Base-by-base conservation (phyloP, 2,329 filamentous ascomycete species). In the Trichoderma cornu-damae region DNA sequence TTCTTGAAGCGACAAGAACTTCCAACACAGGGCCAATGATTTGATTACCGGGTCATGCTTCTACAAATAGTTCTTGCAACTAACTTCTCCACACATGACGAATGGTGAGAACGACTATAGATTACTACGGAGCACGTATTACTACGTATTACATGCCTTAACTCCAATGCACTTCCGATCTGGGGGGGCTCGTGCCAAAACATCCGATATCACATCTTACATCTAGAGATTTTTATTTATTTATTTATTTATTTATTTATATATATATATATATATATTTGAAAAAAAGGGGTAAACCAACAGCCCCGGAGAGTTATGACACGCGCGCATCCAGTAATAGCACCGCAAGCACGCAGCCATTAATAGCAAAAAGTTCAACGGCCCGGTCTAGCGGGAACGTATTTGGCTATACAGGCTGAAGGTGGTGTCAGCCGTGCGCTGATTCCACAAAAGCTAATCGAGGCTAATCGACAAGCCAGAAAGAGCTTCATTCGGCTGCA, bases 301-400 rank as follows among this genome's bases (percentile, higher is more conserved):
- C n/a, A n/a, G n/a, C n/a, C n/a, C n/a, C n/a, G n/a, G n/a, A n/a
- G n/a, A 35, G 22, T 32, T 24, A 35, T 52, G 49, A 40, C 48
- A 32, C 35, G 35, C 37, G 49, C 38, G 26, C n/a, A n/a, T n/a
- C 49, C 43, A 52, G 35, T 14, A 22, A n/a, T 30, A 30, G 8
- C 34, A n/a, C 14, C 50, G 26, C n/a, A 34, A 5, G 42, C 40
- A 37, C 22, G 40, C 52, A 55, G 42, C 52, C 52, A 55, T 43
- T 47, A 30, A 46, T 55, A 55, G 32, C 40, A 55, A n/a, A n/a
- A n/a, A n/a, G 35, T 22, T 20, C 32, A n/a, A 35, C 52, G 52
- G 52, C 52, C 52, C 52, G n/a, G 52, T 55, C 42, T 32, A 47
- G 51, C 52, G 52, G 52, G n/a, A n/a, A n/a, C n/a, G 52, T 55